Evolutionary conservation across 1,139 yeast genomes (phyloP), one percentile per base, ranked within the genome.

Genomic region (Candida anutae): DNA sequence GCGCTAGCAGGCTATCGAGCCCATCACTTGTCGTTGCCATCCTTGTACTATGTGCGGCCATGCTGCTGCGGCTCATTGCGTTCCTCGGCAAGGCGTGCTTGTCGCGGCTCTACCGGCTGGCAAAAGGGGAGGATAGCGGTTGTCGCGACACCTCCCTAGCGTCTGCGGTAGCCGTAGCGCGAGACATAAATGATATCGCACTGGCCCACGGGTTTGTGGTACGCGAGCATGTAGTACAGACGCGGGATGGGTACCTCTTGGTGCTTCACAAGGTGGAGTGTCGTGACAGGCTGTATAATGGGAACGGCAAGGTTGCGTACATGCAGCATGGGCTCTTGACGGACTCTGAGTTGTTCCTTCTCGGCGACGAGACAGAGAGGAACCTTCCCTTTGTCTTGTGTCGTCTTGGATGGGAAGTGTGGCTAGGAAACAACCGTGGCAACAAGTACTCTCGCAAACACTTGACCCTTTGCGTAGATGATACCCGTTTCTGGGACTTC

Each of bases 401-500:
- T 9, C 62, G 55, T 28, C 30, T 42, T 27, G 63, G 62, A 3
- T 57, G 56, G 39, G 61, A 56, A 15, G 59, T 57, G 5, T 57
- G 62, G 62, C 40, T 57, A 28, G 63, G 63, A 4, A 57, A 57
- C 34, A 57, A 57, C 35, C 40, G 62, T 27, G 63, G 62, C 3
- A 57, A 57, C 33, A 56, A 55, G 35, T 57, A 57, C 35, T 54
- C 60, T 4, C 64, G 76, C 21, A 57, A 57, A 27, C 63, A 57
- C 36, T 36, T 55, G 27, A 50, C 48, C 30, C 30, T 48, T 20
- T 45, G 58, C 6, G 69, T 78, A 1, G 50, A 57, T 10, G 68
- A 69, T 11, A 39, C 50, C 2, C 59, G 62, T 31, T 85, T 81
- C 52, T 85, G 95, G 95, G 74, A 84, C 52, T 85, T 81, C 43